A percentile compares a stretch with the other conserved stretches of the same genome.
phyloP scores from a whole-genome alignment of 805 yeast genomes.

The Lipomyces chichibuensis region DNA sequence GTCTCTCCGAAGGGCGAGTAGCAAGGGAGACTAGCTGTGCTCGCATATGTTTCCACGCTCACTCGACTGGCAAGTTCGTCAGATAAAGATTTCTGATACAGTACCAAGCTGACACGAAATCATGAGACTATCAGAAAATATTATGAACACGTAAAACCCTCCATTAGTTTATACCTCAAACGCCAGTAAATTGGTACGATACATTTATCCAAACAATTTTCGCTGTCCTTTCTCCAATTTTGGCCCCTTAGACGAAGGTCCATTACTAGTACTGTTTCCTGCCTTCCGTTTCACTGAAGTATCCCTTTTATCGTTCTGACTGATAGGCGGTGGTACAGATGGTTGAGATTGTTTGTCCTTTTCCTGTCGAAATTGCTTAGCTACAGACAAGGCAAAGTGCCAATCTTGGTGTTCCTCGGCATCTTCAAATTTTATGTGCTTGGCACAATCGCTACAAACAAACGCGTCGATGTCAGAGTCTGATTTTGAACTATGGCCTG shows the following conservation, averaged over 20 bases:
- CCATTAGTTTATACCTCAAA: background rate
- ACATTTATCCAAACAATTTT: conserved; percentile 11
- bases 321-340: background rate
- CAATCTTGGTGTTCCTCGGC: conserved; percentile 47
- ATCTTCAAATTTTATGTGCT: conserved; percentile 27
- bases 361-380: conserved; percentile 14
- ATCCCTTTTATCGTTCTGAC: background rate
- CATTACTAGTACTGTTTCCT: background rate
- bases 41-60: no score
- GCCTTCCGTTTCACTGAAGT: conserved; percentile 10
- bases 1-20: no score
- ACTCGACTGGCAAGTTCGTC: no score
- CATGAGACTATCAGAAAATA: background rate
- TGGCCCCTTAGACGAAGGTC: background rate
- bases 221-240: conserved; percentile 28
- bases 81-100: no score
- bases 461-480: background rate
- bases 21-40: no score
- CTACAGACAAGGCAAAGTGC: conserved; percentile 46
- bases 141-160: background rate
- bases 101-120: no score
- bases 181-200: background rate
- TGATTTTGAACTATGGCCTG: background rate
- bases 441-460: conserved; percentile 42
- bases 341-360: conserved; percentile 1